A percentile compares a stretch with the other conserved stretches of the same genome.
Evolutionary conservation across 139 green algal species (phyloP).

Genomic region (Chlamydomonas schloesseri): DNA sequence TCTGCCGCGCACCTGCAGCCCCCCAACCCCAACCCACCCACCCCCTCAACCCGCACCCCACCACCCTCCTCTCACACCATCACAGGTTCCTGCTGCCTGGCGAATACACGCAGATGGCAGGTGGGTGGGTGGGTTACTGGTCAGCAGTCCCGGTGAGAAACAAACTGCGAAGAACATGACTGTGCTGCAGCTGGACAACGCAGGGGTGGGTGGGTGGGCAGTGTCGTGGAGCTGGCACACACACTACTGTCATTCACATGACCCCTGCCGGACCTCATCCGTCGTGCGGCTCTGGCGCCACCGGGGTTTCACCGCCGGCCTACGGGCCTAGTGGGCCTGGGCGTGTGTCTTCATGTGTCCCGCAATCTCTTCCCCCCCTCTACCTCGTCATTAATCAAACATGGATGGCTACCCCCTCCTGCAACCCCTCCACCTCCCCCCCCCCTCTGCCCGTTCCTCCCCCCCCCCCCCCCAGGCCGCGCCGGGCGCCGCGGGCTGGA

Average conservation of each 20-base stretch:
- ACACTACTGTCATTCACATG: too few relatives aligned
- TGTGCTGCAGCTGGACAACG: too few relatives aligned
- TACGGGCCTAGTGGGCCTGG: too few relatives aligned
- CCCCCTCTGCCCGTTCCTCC: background rate
- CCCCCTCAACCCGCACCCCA: background rate
- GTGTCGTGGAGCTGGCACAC: too few relatives aligned
- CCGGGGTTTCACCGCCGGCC: too few relatives aligned
- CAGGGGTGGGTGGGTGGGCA: too few relatives aligned
- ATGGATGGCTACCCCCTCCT: background rate
- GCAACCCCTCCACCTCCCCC: background rate
- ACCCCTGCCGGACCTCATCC: too few relatives aligned
- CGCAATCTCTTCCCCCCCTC: background rate
- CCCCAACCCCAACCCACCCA: background rate
- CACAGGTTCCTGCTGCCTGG: conserved; percentile 75
- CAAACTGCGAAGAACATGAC: too few relatives aligned
- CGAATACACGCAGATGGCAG: conserved; percentile 98
- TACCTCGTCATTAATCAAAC: background rate
- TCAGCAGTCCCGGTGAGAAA: too few relatives aligned
- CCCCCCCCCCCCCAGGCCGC: conserved; percentile 63
- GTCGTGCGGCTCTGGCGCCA: too few relatives aligned
- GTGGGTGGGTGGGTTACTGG: conserved; percentile 40
- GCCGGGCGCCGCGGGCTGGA: conserved; percentile 91
- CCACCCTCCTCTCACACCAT: background rate
- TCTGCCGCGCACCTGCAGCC: too few relatives aligned
- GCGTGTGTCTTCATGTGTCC: too few relatives aligned